phyloP scores from a whole-genome alignment of 768 basidiomycete genomes.

The Suillus tomentosus region DNA sequence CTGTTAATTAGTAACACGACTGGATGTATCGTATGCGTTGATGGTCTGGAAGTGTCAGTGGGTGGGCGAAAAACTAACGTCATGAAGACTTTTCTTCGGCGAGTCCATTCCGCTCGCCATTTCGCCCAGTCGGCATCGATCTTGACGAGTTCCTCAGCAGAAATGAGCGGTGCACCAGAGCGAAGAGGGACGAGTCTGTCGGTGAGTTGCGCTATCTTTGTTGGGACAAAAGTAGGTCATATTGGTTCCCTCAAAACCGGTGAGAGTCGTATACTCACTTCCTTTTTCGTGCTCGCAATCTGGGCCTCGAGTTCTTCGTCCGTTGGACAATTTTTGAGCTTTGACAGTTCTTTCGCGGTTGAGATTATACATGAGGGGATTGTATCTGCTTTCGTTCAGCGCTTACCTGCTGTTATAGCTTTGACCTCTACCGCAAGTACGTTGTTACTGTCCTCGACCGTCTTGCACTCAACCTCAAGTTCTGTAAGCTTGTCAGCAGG shows the following conservation, averaged over 20 bases:
- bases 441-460: slow-evolving; percentile 63
- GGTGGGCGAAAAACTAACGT: slow-evolving; percentile 27
- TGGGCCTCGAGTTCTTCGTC: slow-evolving; percentile 63
- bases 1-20: slow-evolving; percentile 9
- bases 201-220: slow-evolving; percentile 50
- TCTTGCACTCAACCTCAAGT: slow-evolving; percentile 61
- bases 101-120: slow-evolving; percentile 83
- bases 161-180: slow-evolving; percentile 61
- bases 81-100: slow-evolving; percentile 69
- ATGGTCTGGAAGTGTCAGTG: background rate
- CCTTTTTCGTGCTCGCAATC: slow-evolving; percentile 49
- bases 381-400: background rate
- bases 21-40: background rate
- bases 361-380: slow-evolving; percentile 12
- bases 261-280: slow-evolving; percentile 44
- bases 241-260: slow-evolving; percentile 12
- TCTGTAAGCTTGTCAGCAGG: slow-evolving; percentile 59
- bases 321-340: slow-evolving; percentile 65
- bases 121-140: slow-evolving; percentile 75
- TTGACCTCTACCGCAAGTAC: slow-evolving; percentile 51
- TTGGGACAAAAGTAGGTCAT: slow-evolving; percentile 10
- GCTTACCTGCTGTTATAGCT: slow-evolving; percentile 33
- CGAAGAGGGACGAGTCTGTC: slow-evolving; percentile 65
- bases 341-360: slow-evolving; percentile 57
- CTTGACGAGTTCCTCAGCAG: slow-evolving; percentile 65